Percentiles rank a stretch among this genome's conserved stretches.
Evolutionary conservation across 78 protist genomes (phyloP).

Genomic region (Fonticula alba): DNA sequence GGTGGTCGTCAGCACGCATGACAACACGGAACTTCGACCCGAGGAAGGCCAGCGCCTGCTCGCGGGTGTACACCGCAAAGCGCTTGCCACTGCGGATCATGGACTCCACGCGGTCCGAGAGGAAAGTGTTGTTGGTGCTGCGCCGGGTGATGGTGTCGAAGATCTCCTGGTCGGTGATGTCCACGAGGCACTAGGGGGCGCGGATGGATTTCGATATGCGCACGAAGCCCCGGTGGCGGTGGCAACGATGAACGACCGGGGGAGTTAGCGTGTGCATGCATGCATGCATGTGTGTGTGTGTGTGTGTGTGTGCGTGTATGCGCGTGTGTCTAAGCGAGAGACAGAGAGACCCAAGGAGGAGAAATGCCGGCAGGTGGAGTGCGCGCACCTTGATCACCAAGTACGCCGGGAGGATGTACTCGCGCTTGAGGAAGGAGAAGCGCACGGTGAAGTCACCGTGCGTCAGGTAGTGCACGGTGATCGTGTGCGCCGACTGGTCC

Average conservation of each 20-base stretch:
- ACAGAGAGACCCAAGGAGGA: background rate
- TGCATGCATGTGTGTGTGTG: too few relatives aligned
- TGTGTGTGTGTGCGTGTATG: too few relatives aligned
- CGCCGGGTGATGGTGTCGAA: slow-evolving; percentile 27
- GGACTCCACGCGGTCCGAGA: slow-evolving; percentile 45
- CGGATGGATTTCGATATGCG: too few relatives aligned
- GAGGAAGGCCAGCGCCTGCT: slow-evolving; percentile 33
- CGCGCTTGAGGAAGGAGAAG: slow-evolving; percentile 41
- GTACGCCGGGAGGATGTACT: slow-evolving; percentile 63
- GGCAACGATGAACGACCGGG: too few relatives aligned
- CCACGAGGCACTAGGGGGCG: slow-evolving; percentile 15
- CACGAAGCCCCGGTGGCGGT: too few relatives aligned
- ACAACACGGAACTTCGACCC: slow-evolving; percentile 11
- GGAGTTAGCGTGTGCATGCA: too few relatives aligned
- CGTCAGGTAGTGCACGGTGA: slow-evolving; percentile 55
- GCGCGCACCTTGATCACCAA: slow-evolving; percentile 34
- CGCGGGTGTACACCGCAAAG: slow-evolving; percentile 12
- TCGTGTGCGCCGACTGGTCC: slow-evolving; percentile 50
- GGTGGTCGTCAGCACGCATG: background rate
- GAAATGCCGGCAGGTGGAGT: background rate
- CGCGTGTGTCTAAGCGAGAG: background rate
- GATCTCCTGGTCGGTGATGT: slow-evolving; percentile 54
- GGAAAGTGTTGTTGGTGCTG: slow-evolving; percentile 25
- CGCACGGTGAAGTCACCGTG: slow-evolving; percentile 50
- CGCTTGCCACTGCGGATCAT: slow-evolving; percentile 32